Evolutionary conservation across 2,329 filamentous ascomycete genomes (phyloP).

Genomic region (Pseudogymnoascus sp.): DNA sequence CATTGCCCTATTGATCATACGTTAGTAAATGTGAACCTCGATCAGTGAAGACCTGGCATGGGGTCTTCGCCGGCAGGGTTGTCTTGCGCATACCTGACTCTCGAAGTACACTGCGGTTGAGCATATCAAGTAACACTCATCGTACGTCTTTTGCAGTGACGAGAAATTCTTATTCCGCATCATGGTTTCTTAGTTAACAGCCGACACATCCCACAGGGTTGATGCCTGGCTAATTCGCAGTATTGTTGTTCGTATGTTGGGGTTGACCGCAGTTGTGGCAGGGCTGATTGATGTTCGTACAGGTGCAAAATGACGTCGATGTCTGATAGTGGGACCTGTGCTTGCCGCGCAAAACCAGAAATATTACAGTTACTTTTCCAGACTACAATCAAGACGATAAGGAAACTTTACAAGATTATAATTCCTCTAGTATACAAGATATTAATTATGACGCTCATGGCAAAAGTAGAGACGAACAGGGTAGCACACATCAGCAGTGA

Average conservation of each 20-base stretch:
- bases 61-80: not conserved
- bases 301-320: constrained; percentile 7
- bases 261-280: not conserved
- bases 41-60: not conserved
- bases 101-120: constrained; percentile 97
- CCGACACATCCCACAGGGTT: constrained; percentile 3
- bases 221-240: not conserved
- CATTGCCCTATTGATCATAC: constrained; percentile 61
- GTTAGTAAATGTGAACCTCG: constrained; percentile 7
- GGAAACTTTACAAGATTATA: not conserved
- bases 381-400: not conserved
- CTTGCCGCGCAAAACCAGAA: constrained; percentile 5
- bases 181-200: constrained; percentile 21
- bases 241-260: constrained; percentile 8
- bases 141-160: constrained; percentile 92
- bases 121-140: constrained; percentile 90
- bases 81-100: constrained; percentile 57
- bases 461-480: not conserved
- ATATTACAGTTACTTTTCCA: not conserved
- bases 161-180: constrained; percentile 56
- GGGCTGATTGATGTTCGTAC: constrained; percentile 5
- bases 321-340: constrained; percentile 5
- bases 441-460: not conserved
- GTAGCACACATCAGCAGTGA: not conserved
- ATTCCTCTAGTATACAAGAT: not conserved